Evolutionary conservation across 257 asterid species (phyloP).

Genomic region (Solanum corneliomulleri): DNA sequence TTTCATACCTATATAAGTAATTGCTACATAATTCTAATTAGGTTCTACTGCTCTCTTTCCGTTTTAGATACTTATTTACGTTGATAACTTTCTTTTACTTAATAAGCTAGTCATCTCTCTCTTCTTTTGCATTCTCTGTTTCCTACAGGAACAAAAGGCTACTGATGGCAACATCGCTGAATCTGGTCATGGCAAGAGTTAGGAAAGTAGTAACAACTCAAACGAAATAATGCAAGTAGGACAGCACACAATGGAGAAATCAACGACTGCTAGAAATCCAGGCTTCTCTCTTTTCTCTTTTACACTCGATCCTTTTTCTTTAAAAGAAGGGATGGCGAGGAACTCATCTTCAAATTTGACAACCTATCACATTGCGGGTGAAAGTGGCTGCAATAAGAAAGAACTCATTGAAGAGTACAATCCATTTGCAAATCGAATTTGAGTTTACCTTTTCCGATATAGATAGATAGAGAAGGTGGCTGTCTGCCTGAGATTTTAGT

Average conservation of each 20-base stretch:
- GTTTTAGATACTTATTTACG: background rate
- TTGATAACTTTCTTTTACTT: background rate
- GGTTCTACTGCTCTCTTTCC: too few species aligned
- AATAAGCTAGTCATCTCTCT: too few species aligned
- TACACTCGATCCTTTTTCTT: slow-evolving; percentile 30
- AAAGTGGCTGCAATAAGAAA: slow-evolving; percentile 33
- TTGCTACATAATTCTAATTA: too few species aligned
- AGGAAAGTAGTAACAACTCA: too few species aligned
- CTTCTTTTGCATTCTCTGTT: too few species aligned
- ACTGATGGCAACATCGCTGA: too few species aligned
- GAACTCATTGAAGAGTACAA: slow-evolving; percentile 68
- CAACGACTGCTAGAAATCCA: slow-evolving; percentile 20
- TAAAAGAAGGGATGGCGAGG: too few species aligned
- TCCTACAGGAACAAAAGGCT: background rate
- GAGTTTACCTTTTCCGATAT: slow-evolving; percentile 62
- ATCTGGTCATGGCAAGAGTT: too few species aligned
- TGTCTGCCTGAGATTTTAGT: slow-evolving; percentile 4
- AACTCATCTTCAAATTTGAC: too few species aligned
- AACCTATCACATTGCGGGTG: slow-evolving; percentile 18
- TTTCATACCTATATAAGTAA: too few species aligned
- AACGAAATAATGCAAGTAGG: background rate
- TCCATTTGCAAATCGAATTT: slow-evolving; percentile 83
- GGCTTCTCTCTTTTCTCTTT: slow-evolving; percentile 88
- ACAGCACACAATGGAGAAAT: slow-evolving; percentile 20
- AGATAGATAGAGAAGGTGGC: slow-evolving; percentile 22